phyloP scores from a whole-genome alignment of 148 eudicot genomes.

The Cornus florida region DNA sequence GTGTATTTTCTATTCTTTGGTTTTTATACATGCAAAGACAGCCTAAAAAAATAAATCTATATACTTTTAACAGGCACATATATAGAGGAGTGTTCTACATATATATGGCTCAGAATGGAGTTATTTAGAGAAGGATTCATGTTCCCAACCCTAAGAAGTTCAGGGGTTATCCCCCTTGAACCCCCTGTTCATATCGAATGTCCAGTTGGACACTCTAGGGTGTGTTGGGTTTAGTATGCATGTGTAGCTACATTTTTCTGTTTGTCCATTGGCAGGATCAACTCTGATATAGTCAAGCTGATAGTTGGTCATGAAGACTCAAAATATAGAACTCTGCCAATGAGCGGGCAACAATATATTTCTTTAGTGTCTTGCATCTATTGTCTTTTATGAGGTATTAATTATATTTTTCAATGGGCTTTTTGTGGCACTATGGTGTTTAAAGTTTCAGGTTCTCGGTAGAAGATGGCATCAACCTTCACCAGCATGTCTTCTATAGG shows the following conservation, averaged over 20 bases:
- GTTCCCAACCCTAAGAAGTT: background rate
- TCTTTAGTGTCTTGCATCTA: background rate
- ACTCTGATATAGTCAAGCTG: background rate
- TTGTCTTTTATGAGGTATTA: background rate
- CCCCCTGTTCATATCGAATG: background rate
- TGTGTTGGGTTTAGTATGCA: background rate
- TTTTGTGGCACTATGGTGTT: background rate
- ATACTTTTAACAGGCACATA: too few relatives aligned
- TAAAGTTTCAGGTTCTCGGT: slow-evolving; percentile 8
- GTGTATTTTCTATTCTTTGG: too few relatives aligned
- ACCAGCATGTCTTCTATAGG: slow-evolving; percentile 48
- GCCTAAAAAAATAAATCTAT: too few relatives aligned
- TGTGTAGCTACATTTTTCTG: background rate
- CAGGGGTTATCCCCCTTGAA: background rate
- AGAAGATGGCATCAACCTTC: slow-evolving; percentile 51
- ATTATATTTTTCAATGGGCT: background rate
- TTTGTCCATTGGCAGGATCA: background rate
- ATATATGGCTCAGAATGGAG: background rate
- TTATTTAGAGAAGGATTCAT: background rate
- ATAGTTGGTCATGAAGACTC: background rate
- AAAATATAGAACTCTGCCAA: too few relatives aligned
- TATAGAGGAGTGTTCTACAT: background rate
- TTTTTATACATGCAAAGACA: too few relatives aligned
- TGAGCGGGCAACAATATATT: too few relatives aligned
- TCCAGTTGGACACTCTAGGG: background rate